Evolutionary conservation across 208 protist species (phyloP).

Genomic region (Histomonas meleagridis): DNA sequence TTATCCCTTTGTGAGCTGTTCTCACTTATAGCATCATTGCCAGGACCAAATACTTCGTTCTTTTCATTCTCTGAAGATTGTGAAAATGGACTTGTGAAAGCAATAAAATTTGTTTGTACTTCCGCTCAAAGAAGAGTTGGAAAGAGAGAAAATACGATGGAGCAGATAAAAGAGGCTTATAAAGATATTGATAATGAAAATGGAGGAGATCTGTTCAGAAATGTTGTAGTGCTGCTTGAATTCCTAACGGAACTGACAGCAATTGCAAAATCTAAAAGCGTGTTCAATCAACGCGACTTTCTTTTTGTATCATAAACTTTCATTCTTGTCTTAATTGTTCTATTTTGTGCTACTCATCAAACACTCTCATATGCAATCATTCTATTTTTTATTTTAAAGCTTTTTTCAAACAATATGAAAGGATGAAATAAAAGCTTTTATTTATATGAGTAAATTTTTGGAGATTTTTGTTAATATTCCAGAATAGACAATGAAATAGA

Average conservation of each 20-base stretch:
- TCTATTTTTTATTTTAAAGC: too few species aligned
- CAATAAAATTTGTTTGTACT: neutral
- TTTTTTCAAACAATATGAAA: too few species aligned
- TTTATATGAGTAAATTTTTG: too few species aligned
- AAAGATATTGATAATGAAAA: neutral
- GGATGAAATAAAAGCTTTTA: too few species aligned
- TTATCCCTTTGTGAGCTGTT: neutral
- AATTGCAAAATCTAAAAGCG: neutral
- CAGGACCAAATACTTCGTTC: neutral
- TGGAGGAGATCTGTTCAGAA: neutral
- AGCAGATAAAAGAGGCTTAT: neutral
- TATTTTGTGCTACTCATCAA: too few species aligned
- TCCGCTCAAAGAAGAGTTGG: neutral
- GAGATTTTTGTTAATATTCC: too few species aligned
- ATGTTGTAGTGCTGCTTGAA: neutral
- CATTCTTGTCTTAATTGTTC: too few species aligned
- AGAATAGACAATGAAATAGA: too few species aligned
- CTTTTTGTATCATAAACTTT: too few species aligned
- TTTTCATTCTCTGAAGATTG: neutral
- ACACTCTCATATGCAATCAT: too few species aligned
- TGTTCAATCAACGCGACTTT: neutral
- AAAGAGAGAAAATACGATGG: neutral
- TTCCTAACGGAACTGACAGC: neutral
- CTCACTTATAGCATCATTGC: neutral
- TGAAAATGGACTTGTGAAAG: neutral